Base-by-base conservation (phyloP, 2,329 filamentous ascomycete species). In the Alternaria alternata region DNA sequence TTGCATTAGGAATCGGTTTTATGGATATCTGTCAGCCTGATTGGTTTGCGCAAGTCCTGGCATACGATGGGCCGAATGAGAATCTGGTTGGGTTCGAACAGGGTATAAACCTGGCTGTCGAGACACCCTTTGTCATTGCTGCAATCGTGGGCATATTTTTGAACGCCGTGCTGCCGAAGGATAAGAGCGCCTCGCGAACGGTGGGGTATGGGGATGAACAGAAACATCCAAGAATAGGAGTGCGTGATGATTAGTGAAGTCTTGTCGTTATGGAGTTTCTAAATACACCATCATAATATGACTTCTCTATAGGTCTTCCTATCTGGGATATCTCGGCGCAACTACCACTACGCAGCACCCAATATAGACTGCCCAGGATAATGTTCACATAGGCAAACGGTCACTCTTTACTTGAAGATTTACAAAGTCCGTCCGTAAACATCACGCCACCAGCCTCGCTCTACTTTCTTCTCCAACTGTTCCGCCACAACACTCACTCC, bases 71-170 rank as follows among this genome's bases (percentile, higher is more conserved):
- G 1, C 48, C 66, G 3, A 80, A 80, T 65, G 68, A 75, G 30
- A 75, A 74, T 43, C 67, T 81, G 34, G 67, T 74, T 4, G 81
- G 78, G 7, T 81, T 81, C 61, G 75, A 80, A 59, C 79, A 80
- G 57, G 79, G 79, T 0, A 61, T 80, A 42, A 81, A 79, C 60
- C 57, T 81, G 28, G 77, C 78, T 39, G 77, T 81, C 5, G 74
- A 81, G 66, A 80, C 78, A 8, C 79, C 77, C 0, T 80, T 80
- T 58, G 80, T 81, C 56, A 73, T 82, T 51, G 80, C 80, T 5
- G 80, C 64, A 32, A 66, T 75, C 38, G 67, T 73, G 7, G 69
- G 70, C 9, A 64, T 82, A 0, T 78, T 82, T 39, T 62, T 83
- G 62, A 83, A 83, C 61, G 60, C 77, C n/a, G 69, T 81, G 16